Conservation (phyloP, 1,284 basidiomycete genomes). For the Limonomyces culmigenus region DNA sequence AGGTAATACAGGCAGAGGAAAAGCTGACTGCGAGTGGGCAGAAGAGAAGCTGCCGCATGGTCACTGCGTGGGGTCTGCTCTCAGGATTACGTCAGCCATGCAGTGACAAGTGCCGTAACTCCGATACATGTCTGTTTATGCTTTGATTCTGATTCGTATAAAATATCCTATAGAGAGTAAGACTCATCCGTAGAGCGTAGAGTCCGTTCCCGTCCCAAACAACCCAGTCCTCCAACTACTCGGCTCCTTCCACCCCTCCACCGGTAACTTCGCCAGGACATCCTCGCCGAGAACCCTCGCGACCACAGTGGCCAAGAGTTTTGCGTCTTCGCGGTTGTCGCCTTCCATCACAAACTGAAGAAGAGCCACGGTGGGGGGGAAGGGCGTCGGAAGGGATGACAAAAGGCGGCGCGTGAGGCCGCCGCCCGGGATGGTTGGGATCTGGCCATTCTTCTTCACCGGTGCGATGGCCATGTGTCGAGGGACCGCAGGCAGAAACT, state of each 20-base stretch:
- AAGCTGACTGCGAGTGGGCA: too few species aligned
- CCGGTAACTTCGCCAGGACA: slow-evolving; percentile 12
- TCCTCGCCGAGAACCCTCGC: slow-evolving; percentile 32
- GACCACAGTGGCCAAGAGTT: slow-evolving; percentile 36
- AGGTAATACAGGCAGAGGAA: too few species aligned
- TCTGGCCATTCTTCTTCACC: slow-evolving; percentile 7
- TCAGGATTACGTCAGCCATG: too few species aligned
- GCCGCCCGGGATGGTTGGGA: slow-evolving; percentile 59
- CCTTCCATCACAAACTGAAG: slow-evolving; percentile 62
- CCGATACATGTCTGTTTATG: too few species aligned
- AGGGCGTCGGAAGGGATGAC: background rate
- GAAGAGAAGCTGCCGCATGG: too few species aligned
- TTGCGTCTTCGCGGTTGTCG: slow-evolving; percentile 61
- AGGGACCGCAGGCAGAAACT: too few species aligned
- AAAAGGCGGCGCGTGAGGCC: slow-evolving; percentile 55
- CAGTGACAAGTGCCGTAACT: too few species aligned
- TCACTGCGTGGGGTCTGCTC: too few species aligned
- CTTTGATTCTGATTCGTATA: too few species aligned
- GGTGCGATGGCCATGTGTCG: too few species aligned
- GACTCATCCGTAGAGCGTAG: slow-evolving; percentile 49
- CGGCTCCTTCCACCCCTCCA: slow-evolving; percentile 37
- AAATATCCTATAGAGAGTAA: too few species aligned
- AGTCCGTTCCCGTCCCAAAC: slow-evolving; percentile 57
- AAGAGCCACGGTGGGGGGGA: slow-evolving; percentile 34
- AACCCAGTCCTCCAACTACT: slow-evolving; percentile 48